Evolutionary conservation across 192 early-diverging fungal genomes (phyloP).

Genomic region (Coemansia sp.): DNA sequence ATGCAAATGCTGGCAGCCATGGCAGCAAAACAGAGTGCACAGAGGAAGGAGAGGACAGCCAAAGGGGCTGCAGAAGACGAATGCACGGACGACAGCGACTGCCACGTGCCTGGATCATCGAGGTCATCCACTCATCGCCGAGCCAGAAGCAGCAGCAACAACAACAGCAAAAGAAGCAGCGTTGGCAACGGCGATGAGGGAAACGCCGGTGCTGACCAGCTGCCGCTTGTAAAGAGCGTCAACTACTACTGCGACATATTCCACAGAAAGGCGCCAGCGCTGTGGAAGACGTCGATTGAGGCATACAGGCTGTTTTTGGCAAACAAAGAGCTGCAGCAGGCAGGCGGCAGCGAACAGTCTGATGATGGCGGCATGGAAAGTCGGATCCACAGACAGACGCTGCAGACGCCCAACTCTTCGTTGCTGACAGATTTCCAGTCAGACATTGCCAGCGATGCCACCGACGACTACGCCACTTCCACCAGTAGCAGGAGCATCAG

Average conservation of each 20-base stretch:
- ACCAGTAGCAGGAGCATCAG: neutral
- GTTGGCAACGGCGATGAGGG: slow-evolving; percentile 1
- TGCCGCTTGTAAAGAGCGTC: slow-evolving; percentile 38
- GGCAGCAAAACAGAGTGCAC: neutral
- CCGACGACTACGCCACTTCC: slow-evolving; percentile 8
- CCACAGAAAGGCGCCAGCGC: slow-evolving; percentile 25
- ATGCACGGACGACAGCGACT: neutral
- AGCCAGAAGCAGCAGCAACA: slow-evolving; percentile 1
- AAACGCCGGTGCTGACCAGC: neutral
- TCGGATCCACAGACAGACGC: slow-evolving; percentile 8
- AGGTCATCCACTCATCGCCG: neutral
- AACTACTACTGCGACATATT: slow-evolving; percentile 52
- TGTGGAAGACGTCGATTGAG: slow-evolving; percentile 36
- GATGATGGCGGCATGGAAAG: slow-evolving; percentile 1
- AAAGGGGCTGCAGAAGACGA: neutral
- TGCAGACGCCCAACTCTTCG: slow-evolving; percentile 22
- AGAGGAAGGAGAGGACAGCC: neutral
- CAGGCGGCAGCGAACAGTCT: neutral
- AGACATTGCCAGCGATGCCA: slow-evolving; percentile 21
- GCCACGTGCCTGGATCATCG: neutral
- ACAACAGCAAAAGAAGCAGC: neutral
- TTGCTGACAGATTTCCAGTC: slow-evolving; percentile 35
- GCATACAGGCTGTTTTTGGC: slow-evolving; percentile 39
- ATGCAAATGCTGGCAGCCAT: neutral
- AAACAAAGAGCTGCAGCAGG: slow-evolving; percentile 21